Evolutionary conservation across 1,139 yeast genomes (phyloP).

Genomic region (Magnusiomyces magnusii): DNA sequence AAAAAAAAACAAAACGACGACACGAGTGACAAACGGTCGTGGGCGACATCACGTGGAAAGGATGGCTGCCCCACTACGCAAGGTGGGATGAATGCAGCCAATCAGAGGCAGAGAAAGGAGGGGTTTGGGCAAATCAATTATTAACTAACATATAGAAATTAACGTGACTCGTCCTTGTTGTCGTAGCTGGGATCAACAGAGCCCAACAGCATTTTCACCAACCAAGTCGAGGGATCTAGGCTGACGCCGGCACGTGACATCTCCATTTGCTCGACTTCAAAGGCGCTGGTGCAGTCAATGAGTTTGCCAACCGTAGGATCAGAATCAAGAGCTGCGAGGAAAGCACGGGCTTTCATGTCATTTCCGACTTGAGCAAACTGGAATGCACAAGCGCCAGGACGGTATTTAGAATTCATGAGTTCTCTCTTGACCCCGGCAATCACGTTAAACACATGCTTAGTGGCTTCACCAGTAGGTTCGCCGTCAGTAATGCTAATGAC

Average conservation of each 20-base stretch:
- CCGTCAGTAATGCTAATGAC: slow-evolving; percentile 31
- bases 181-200: slow-evolving; percentile 29
- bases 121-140: too few species aligned
- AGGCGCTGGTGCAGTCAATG: slow-evolving; percentile 31
- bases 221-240: slow-evolving; percentile 29
- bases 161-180: slow-evolving; percentile 24
- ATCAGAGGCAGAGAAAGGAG: too few species aligned
- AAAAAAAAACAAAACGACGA: not conserved
- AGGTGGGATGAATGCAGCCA: not conserved
- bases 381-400: slow-evolving; percentile 31
- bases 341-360: slow-evolving; percentile 30
- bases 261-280: slow-evolving; percentile 32
- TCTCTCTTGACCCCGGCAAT: slow-evolving; percentile 25
- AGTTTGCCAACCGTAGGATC: slow-evolving; percentile 28
- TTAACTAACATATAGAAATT: too few species aligned
- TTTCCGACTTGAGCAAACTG: slow-evolving; percentile 33
- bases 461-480: slow-evolving; percentile 30
- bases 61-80: not conserved
- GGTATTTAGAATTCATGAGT: slow-evolving; percentile 22
- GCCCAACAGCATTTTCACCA: slow-evolving; percentile 29
- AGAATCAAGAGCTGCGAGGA: slow-evolving; percentile 25
- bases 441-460: slow-evolving; percentile 23
- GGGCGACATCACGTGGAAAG: not conserved
- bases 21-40: not conserved
- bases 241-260: slow-evolving; percentile 29